Evolutionary conservation across 768 basidiomycete species (phyloP).

Genomic region (Postia placenta): DNA sequence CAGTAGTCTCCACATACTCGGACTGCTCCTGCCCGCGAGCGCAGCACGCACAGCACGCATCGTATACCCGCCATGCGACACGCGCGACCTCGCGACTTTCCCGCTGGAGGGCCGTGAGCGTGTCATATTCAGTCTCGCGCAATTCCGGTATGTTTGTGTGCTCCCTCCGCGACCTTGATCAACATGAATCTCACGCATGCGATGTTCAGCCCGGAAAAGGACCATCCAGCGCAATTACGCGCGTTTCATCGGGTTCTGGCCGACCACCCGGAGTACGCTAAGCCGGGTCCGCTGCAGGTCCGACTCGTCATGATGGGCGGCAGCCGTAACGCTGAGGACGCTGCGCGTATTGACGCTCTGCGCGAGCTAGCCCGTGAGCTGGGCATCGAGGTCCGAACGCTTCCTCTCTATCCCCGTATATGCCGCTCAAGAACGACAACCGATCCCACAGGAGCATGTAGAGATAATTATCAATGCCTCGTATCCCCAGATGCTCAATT

Average conservation of each 20-base stretch:
- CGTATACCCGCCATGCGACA: constrained; percentile 94
- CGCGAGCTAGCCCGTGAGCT: constrained; percentile 54
- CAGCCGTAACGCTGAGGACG: constrained; percentile 73
- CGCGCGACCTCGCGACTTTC: constrained; percentile 58
- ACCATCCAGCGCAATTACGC: constrained; percentile 74
- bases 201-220: constrained; percentile 79
- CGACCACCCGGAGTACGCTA: constrained; percentile 51
- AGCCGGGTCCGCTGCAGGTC: constrained; percentile 26
- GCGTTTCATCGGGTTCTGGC: constrained; percentile 59
- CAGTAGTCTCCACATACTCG: constrained; percentile 38
- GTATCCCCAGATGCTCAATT: constrained; percentile 60
- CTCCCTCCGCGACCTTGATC: too few species aligned
- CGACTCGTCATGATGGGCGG: constrained; percentile 80
- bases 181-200: background rate
- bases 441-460: constrained; percentile 48
- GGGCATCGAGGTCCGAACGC: constrained; percentile 48
- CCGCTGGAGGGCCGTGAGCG: constrained; percentile 47
- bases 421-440: too few species aligned
- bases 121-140: constrained; percentile 81
- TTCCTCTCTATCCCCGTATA: background rate
- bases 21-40: constrained; percentile 4
- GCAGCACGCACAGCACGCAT: constrained; percentile 32
- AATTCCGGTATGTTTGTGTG: constrained; percentile 67
- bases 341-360: constrained; percentile 58
- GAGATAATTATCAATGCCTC: constrained; percentile 81